Evolutionary conservation across 2,329 filamentous ascomycete genomes (phyloP).

Genomic region (Fusarium pseudograminearum): DNA sequence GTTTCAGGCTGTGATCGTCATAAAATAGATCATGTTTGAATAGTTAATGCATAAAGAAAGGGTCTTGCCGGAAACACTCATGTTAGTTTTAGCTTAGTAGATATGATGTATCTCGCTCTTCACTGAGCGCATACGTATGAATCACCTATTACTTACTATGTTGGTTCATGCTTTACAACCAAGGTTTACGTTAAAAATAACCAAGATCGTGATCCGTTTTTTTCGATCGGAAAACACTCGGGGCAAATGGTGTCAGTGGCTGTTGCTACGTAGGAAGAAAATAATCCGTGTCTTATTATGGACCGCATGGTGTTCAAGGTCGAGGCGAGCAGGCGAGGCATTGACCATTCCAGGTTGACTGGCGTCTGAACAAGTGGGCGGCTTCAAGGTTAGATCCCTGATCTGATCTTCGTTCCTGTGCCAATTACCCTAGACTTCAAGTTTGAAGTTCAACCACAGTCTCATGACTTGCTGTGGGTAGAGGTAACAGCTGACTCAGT

Average conservation of each 20-base stretch:
- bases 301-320: background rate
- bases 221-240: constrained; percentile 6
- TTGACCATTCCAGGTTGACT: background rate
- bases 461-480: background rate
- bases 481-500: background rate
- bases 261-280: background rate
- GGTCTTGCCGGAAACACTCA: background rate
- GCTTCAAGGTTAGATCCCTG: background rate
- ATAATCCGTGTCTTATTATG: background rate
- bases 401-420: background rate
- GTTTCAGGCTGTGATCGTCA: constrained; percentile 14
- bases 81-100: background rate
- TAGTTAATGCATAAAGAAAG: constrained; percentile 2
- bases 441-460: no score
- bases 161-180: background rate
- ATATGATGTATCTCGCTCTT: constrained; percentile 3
- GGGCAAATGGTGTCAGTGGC: background rate
- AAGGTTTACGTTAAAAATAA: background rate
- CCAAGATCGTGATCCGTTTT: background rate
- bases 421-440: background rate
- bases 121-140: background rate
- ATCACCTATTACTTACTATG: background rate
- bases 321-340: background rate
- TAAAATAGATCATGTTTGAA: constrained; percentile 4
- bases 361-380: background rate